Evolutionary conservation across 768 basidiomycete genomes (phyloP), one percentile per base, ranked within the genome.

Genomic region (Mrakia frigida): DNA sequence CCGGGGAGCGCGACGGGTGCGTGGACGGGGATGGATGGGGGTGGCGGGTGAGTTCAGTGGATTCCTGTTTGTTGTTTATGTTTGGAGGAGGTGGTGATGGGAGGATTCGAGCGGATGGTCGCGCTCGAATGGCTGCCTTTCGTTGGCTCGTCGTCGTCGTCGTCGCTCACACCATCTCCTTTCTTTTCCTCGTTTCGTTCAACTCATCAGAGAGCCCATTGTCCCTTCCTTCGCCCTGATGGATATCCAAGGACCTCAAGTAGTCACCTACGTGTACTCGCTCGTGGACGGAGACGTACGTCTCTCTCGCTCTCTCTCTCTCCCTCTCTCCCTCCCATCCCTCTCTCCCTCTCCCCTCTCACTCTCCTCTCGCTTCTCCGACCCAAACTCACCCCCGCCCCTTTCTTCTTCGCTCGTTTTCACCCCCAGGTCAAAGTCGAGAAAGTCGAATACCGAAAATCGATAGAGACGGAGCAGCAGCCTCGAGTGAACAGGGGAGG

Each of bases 211-310:
- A 5, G 93, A 93, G 39, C 90, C 91, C 3, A 93, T 88, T 2
- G n/a, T 37, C 5, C 96, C 97, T 0, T 94, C 93, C 3, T 99
- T 99, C 81, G 97, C 97, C 0, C 85, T 98, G 63, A 93, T 99
- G 91, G 97, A 98, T 82, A 90, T 99, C 50, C 97, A 99, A 84
- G 97, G 97, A 6, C 89, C 93, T 3, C 93, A 96, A 13, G 92
- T 99, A 46, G 94, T 97, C 37, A 98, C 96, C 3, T 98, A 97
- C 81, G 94, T 98, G 4, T 98, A 96, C 83, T 93, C 95, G 81
- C 88, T 96, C 41, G 91, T 96, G 63, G 93, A 95, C 60, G 92
- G 93, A 59, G 94, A 95, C 83, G 93, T 95, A 3, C 87, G 83
- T 80, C 6, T 37, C 73, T 28, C n/a, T n/a, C 39, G 43, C 46